Base-by-base conservation (phyloP, 768 basidiomycete species). In the Tephrocybe sp. region DNA sequence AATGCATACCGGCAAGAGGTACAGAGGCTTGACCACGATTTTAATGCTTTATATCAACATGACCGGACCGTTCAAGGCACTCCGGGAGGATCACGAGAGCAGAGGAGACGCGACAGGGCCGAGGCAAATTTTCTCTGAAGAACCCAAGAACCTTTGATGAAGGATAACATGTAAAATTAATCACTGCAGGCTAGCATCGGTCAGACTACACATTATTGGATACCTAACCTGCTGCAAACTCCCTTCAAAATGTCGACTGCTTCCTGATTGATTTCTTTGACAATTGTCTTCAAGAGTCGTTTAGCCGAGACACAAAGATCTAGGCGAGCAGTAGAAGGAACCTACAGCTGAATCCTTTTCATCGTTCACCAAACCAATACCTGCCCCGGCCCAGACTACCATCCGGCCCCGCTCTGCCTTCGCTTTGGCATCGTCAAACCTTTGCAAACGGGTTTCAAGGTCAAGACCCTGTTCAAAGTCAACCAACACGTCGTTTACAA, bases 351-450 rank as follows among this genome's bases (percentile, higher is more conserved):
- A 66, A 1, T 62, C 56, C 23, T 60, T 63, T 38, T 71, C 67
- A 26, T 73, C 65, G 10, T 66, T 60, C 20, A 71, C 65, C n/a
- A 71, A 54, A 1, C 66, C 72, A 3, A 72, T 70, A 1, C 74
- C 75, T 17, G 68, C 65, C 15, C 78, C 77, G 3, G 77, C 71
- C 77, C 77, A 79, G 1, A 72, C 60, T 3, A 76, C 59, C 28
- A 72, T 54, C 10, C 71, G 50, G 8, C 62, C 55, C 1, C 48
- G 28, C 8, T 77, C 73, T 12, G 67, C 65, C 10, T 59, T 61
- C 43, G 53, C 60, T 15, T 53, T 60, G 8, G 67, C 68, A 25
- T 68, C 64, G 17, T 69, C 63, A 42, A 62, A 66, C 36, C 50
- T 63, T 38, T 56, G 54, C 50, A 61, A 32, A 17, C 68, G 56